Evolutionary conservation across 2,329 filamentous ascomycete genomes (phyloP), one percentile per base, ranked within the genome.

Genomic region (Ophiostoma perfectum): DNA sequence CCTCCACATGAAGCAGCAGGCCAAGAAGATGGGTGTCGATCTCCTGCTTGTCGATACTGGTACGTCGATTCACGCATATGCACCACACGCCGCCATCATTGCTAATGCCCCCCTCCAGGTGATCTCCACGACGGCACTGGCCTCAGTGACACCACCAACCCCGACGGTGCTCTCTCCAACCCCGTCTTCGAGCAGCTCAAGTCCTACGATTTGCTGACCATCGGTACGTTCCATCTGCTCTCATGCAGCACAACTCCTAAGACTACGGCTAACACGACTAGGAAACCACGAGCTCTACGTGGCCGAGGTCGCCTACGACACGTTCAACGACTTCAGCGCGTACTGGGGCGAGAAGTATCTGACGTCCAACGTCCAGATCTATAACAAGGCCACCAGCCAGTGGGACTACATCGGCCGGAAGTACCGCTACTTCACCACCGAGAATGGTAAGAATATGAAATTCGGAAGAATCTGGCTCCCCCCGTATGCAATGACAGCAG

Each of bases 121-220:
- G 87, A 90, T 74, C 77, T 90, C n/a, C 87, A 90, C 73, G 87
- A 90, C 70, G 87, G 88, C 2, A 84, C 84, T 41, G 87, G 87
- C 1, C 76, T 89, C 64, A 86, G 83, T 60, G 87, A 90, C 74
- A 83, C 83, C 5, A 88, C 86, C 0, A 77, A 75, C 0, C 82
- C 82, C 2, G 86, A 88, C 70, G 87, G 86, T 60, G 77, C 80
- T 55, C 71, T 85, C 36, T 85, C 84, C 1, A 84, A 81, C 73
- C 76, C 76, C n/a, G 73, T 82, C 62, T 81, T 81, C 49, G 74
- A 78, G 69, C 75, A 81, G 70, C 75, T 80, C 41, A 73, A 66
- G 9, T 68, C 76, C 55, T 82, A 81, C 69, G 80, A 82, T 55
- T 71, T 82, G 60, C 70, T 82, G 65, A 75, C 80, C 4, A 81